Conservation (phyloP, 345 rosid genomes). For the Rhodamnia rubescens region DNA sequence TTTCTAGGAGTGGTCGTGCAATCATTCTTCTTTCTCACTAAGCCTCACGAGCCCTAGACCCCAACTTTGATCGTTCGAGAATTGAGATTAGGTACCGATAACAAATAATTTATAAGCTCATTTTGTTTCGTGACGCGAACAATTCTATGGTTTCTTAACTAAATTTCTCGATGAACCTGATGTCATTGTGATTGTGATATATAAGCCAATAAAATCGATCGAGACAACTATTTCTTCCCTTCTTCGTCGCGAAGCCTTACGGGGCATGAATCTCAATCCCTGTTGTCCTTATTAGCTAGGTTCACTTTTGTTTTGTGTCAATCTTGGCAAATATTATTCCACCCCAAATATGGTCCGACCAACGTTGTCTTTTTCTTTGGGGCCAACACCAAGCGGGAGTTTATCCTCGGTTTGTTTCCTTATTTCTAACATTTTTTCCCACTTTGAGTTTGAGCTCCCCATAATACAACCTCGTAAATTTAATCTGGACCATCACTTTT, state of each 20-base stretch:
- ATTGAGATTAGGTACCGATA: background rate
- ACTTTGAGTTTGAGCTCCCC: background rate
- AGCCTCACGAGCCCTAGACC: too few relatives aligned
- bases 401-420: background rate
- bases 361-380: slow-evolving; percentile 13
- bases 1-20: background rate
- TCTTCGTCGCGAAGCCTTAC: background rate
- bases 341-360: slow-evolving; percentile 4
- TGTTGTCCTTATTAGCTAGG: slow-evolving; percentile 32
- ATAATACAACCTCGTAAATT: background rate
- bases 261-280: background rate
- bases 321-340: background rate
- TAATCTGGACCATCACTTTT: background rate
- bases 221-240: background rate
- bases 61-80: background rate
- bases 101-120: background rate
- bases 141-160: background rate
- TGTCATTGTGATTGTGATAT: too few relatives aligned
- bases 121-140: background rate
- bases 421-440: background rate
- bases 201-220: background rate
- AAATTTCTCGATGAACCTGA: background rate
- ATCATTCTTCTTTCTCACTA: too few relatives aligned
- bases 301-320: slow-evolving; percentile 2
- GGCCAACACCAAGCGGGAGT: background rate